Base-by-base conservation (phyloP, 1,139 yeast genomes). In the Scheffersomyces quercinus region DNA sequence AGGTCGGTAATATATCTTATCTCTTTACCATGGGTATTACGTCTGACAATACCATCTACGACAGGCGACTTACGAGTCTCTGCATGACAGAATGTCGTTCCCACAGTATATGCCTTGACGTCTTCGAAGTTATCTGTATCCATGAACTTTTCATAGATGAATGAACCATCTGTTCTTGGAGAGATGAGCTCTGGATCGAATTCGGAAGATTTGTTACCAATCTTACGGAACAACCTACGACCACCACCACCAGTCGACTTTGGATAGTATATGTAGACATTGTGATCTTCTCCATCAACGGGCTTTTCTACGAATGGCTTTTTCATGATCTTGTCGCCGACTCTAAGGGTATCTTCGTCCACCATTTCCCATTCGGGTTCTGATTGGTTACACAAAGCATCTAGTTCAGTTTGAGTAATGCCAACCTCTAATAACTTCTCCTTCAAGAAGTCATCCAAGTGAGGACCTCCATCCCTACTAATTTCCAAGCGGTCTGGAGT, bases 271-370 rank as follows among this genome's bases (percentile, higher is more conserved):
- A 95, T 93, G 63, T 86, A 89, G 37, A 95, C 93, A 62, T 95
- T 95, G 67, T 95, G 99, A 64, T 95, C 97, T 67, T 95, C 99
- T 38, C 99, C 99, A 66, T 95, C 97, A 6, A 93, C 99, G 0
- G 99, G 99, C 57, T 95, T 95, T 64, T 95, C 99, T 28, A 95
- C 99, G 73, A 83, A 95, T 7, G 99, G 99, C 59, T 95, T 95
- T 37, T 73, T 75, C 67, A 95, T 69, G 11, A 73, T 69, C 53
- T 80, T 65, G 3, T 96, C 97, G 51, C 87, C 81, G 24, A 93
- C 93, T 45, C 73, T 73, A 43, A 95, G 75, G 0, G 97, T 89
- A 59, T 95, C 98, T n/a, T 69, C 75, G 63, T 89, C 88, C n/a
- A 85, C 54, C 98, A 95, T 88, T 54, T 77, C 78, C 95, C 97